Base-by-base conservation (phyloP, 2,329 filamentous ascomycete genomes). In the Dendryphion nanum region DNA sequence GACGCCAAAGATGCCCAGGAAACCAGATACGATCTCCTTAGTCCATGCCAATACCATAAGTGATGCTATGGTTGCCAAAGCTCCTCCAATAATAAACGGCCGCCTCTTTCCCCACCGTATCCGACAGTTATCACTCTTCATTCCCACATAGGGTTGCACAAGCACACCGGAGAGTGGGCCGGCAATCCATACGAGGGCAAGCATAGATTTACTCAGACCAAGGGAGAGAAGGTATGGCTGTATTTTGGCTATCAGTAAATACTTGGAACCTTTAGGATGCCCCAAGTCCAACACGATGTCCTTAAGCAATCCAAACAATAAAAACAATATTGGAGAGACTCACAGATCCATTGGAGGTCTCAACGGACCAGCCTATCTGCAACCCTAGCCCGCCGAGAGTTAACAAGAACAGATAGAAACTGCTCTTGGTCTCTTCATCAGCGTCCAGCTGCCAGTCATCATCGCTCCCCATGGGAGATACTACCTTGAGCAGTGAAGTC, bases 361-460 rank as follows among this genome's bases (percentile, higher is more conserved):
- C 91, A 29, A 95, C 89, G 1, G 90, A 90, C 91, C 91, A 97
- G 18, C 91, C 89, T 51, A 97, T 86, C 69, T 97, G 91, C 45
- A 97, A 73, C 17, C 80, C 91, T 43, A 88, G 88, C 51, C 95
- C 86, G 59, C 86, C 83, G 45, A 96, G 74, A 5, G 91, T 95
- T 65, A 97, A 71, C 45, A 95, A 72, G 50, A 94, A 79, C 54
- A 97, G 74, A 66, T 95, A 95, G 82, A 84, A 89, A 31, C 83
- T 72, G 64, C 86, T 90, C 74, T 90, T 95, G 17, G 85, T 84
- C 43, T 78, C 74, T 55, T 89, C 72, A 13, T 69, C 66, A 45
- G 76, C 70, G 32, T 59, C 56, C 30, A 66, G 64, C 31, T 70
- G 63, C 53, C 72, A 70, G 45, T 66, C 61, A 17, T 69, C 60